Evolutionary conservation across 768 basidiomycete genomes (phyloP), one percentile per base, ranked within the genome.

Genomic region (Phlegmacium glaucopus): DNA sequence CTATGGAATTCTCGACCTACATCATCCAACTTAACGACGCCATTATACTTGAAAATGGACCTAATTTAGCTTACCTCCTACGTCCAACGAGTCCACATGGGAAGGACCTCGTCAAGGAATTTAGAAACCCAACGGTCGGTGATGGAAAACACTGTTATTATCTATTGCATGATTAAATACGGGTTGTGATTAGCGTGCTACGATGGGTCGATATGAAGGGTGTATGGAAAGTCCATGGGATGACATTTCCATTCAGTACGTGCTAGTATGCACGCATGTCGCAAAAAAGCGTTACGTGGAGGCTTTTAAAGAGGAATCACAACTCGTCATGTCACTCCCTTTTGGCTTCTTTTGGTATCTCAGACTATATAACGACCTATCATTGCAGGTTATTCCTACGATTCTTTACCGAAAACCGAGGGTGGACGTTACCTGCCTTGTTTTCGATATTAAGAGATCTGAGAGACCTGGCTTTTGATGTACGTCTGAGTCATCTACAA

Each of bases 401-500:
- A 27, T 94, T 80, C 68, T 86, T 94, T 51, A 74, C 77, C n/a
- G 79, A 78, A 48, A 87, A 90, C 60, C 83, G 83, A 17, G 85
- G 90, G 1, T 97, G 94, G 94, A 86, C 87, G 25, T 66, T 97
- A 3, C 89, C 85, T 15, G 85, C 85, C 0, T 64, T 97, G 26
- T 95, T 92, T 60, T 83, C 86, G 12, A 80, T 92, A 30, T 64
- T 94, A 25, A 72, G 84, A 43, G 92, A 94, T 65, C 69, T 95
- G 36, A 74, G 92, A 43, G 89, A 91, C 60, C 72, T 96, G 16
- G 93, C 93, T 2, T 82, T 85, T 55, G 88, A 94, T 66, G 93
- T 92, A 59, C 45, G 59, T 48, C 39, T 18, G 40, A 9, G 27
- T 52, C 18, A 45, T 45, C 13, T 39, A 42, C 28, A 35, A 0